Conservation (phyloP, 441 rosid species). For the Euphorbia corollata region DNA sequence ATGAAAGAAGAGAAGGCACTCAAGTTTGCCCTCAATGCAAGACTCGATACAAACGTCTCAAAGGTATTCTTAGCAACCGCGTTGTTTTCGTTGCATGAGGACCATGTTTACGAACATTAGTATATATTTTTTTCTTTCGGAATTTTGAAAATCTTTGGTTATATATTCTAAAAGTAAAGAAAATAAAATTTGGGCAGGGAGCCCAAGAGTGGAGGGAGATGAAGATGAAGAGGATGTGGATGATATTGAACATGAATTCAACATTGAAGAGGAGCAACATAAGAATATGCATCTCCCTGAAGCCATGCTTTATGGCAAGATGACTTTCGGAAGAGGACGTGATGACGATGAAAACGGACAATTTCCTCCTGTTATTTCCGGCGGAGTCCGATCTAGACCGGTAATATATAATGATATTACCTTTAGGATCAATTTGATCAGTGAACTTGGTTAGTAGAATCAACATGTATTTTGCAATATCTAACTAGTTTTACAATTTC, state of each 20-base stretch:
- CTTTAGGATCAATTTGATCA: too few species aligned
- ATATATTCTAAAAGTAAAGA: too few species aligned
- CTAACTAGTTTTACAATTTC: too few species aligned
- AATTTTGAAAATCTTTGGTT: too few species aligned
- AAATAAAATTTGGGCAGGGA: slow-evolving; percentile 31
- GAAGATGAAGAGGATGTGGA: slow-evolving; percentile 95
- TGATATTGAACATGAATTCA: slow-evolving; percentile 94
- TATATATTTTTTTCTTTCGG: too few species aligned
- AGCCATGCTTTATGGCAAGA: slow-evolving; percentile 87
- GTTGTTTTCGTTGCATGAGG: too few species aligned
- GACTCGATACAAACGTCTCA: slow-evolving; percentile 92
- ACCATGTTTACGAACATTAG: too few species aligned
- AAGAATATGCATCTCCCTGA: slow-evolving; percentile 63
- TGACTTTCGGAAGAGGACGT: slow-evolving; percentile 97
- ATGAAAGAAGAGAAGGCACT: slow-evolving; percentile 88
- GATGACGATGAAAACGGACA: slow-evolving; percentile 68
- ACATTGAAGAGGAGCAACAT: slow-evolving; percentile 65
- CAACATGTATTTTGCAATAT: too few species aligned
- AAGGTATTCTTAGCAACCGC: slow-evolving; percentile 34
- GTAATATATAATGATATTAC: slow-evolving; percentile 26
- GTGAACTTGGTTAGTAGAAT: not conserved
- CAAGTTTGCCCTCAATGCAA: slow-evolving; percentile 91
- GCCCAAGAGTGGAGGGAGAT: slow-evolving; percentile 90
- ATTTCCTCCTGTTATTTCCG: slow-evolving; percentile 60
- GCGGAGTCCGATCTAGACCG: slow-evolving; percentile 68